A percentile compares a stretch with the other conserved stretches of the same genome.
Evolutionary conservation across 2,329 filamentous ascomycete genomes (phyloP).

Genomic region (Botrytis pseudocinerea): DNA sequence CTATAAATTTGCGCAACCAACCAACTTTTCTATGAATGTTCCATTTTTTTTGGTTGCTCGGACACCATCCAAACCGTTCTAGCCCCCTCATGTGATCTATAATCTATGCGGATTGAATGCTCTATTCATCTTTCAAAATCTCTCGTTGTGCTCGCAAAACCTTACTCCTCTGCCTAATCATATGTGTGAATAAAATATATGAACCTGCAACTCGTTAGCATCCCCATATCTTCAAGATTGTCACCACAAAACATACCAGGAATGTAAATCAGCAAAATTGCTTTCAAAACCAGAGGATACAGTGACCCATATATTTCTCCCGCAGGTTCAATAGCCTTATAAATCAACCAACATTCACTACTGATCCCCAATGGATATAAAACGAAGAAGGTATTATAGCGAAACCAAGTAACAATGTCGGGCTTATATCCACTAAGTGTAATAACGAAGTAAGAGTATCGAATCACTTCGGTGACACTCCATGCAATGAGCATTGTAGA

Average conservation of each 20-base stretch:
- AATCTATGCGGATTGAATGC: background rate
- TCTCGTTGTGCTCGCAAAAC: constrained; percentile 62
- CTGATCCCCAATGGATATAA: constrained; percentile 90
- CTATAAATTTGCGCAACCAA: background rate
- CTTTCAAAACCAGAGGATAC: constrained; percentile 61
- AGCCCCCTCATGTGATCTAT: background rate
- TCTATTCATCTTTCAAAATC: constrained; percentile 43
- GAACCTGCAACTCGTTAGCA: constrained; percentile 45
- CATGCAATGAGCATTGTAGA: constrained; percentile 81
- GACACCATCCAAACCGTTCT: background rate
- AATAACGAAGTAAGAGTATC: constrained; percentile 88
- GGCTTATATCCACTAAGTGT: constrained; percentile 66
- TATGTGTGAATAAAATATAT: constrained; percentile 88
- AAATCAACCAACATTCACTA: constrained; percentile 83
- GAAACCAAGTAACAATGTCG: constrained; percentile 69
- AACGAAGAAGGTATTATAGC: constrained; percentile 90
- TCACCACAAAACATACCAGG: constrained; percentile 60
- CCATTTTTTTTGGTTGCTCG: background rate
- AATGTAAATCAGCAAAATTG: constrained; percentile 72
- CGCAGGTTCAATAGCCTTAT: constrained; percentile 64
- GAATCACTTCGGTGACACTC: constrained; percentile 87
- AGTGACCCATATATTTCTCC: constrained; percentile 47
- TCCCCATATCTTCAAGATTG: background rate
- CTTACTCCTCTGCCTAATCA: constrained; percentile 88
- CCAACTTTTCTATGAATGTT: background rate